Conservation (phyloP, 495 filamentous ascomycete genomes). For the Aspergillus asperescens region DNA sequence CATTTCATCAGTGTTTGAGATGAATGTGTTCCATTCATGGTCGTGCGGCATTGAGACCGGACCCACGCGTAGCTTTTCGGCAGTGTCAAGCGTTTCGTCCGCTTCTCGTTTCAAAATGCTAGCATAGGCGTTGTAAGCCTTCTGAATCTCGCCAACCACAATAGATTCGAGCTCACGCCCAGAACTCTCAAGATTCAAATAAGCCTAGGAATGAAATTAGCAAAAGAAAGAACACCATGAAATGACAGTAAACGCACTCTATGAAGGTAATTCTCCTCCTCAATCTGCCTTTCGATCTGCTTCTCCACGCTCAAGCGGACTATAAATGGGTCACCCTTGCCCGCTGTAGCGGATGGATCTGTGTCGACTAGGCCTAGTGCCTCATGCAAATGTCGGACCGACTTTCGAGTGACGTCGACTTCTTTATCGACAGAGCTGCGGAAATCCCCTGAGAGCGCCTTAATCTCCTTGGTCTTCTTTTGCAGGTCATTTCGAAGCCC, state of each 20-base stretch:
- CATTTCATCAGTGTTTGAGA: conserved; percentile 77
- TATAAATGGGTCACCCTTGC: conserved; percentile 88
- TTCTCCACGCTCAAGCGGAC: conserved; percentile 77
- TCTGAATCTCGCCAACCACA: conserved; percentile 94
- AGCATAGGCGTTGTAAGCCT: conserved; percentile 89
- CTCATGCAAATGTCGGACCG: conserved; percentile 74
- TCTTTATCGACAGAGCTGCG: conserved; percentile 68
- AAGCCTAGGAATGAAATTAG: conserved; percentile 56
- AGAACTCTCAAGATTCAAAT: conserved; percentile 89
- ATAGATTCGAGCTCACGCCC: conserved; percentile 93
- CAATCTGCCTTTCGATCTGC: conserved; percentile 85
- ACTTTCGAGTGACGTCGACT: conserved; percentile 52
- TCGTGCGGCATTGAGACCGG: conserved; percentile 89
- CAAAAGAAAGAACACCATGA: conserved; percentile 17
- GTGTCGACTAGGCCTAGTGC: conserved; percentile 69
- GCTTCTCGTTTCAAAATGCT: conserved; percentile 85
- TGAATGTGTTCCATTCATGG: conserved; percentile 80
- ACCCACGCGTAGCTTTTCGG: conserved; percentile 76
- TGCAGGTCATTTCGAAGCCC: conserved; percentile 81
- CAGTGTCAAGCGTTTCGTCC: conserved; percentile 68
- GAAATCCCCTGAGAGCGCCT: conserved; percentile 84
- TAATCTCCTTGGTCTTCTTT: conserved; percentile 98
- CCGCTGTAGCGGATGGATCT: conserved; percentile 66
- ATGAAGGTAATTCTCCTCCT: conserved; percentile 96
- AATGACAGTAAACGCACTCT: conserved; percentile 51